Conservation (phyloP, 768 basidiomycete genomes). For the Leucosporidium yakuticum region DNA sequence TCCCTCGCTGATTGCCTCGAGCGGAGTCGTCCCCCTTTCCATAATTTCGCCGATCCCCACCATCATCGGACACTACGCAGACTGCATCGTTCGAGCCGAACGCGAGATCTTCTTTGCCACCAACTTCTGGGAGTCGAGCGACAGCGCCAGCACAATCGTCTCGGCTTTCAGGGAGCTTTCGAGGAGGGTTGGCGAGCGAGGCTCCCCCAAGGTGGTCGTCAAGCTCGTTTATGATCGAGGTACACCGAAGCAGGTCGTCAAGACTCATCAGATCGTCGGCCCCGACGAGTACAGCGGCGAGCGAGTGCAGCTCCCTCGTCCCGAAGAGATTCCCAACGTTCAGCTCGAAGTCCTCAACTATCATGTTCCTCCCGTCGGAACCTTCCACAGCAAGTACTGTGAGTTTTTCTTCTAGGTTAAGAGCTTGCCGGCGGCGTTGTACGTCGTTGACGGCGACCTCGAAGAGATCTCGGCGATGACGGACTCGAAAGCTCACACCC, state of each 20-base stretch:
- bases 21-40: conserved; percentile 57
- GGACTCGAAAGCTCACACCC: neutral
- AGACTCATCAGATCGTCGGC: neutral
- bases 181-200: conserved; percentile 51
- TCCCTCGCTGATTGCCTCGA: conserved; percentile 56
- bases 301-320: conserved; percentile 48
- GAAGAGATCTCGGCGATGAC: neutral
- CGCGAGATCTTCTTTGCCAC: conserved; percentile 62
- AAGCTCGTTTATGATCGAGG: conserved; percentile 66
- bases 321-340: conserved; percentile 57
- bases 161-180: conserved; percentile 36
- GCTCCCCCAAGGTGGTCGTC: conserved; percentile 54
- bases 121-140: conserved; percentile 48
- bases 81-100: conserved; percentile 45
- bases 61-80: conserved; percentile 62
- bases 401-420: neutral
- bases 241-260: conserved; percentile 50
- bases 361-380: conserved; percentile 47
- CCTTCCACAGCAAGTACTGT: conserved; percentile 58
- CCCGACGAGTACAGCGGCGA: conserved; percentile 48
- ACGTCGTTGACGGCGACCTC: neutral
- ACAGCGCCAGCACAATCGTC: conserved; percentile 28
- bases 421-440: neutral
- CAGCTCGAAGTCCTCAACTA: conserved; percentile 58
- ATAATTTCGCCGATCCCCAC: conserved; percentile 63